A percentile compares a stretch with the other conserved stretches of the same genome.
These are phyloP conservation scores for Corchorus olitorius DNA, from an alignment of 345 rosid genomes.

Conservation along the genomic window DNA sequence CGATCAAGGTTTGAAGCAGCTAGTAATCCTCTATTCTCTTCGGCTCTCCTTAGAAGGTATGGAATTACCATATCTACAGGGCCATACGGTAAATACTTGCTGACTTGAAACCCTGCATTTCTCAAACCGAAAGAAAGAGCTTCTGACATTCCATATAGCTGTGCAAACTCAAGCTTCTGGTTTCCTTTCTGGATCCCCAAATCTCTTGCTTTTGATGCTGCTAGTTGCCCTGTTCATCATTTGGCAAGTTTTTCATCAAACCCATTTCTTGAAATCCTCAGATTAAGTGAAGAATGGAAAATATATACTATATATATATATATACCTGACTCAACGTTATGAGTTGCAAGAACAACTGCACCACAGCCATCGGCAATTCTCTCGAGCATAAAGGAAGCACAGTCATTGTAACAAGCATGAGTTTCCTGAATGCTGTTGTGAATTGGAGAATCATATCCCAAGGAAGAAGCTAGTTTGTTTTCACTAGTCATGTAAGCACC, in stretches of 20 bases:
- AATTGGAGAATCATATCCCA: slow-evolving; percentile 74
- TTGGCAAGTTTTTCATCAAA: not conserved
- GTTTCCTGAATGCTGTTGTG: slow-evolving; percentile 73
- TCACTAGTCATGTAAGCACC: slow-evolving; percentile 93
- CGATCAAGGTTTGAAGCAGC: slow-evolving; percentile 67
- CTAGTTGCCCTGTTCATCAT: slow-evolving; percentile 58
- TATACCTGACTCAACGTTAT: slow-evolving; percentile 78
- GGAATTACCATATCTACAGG: slow-evolving; percentile 74
- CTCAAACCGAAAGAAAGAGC: slow-evolving; percentile 70
- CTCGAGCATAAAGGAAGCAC: slow-evolving; percentile 73
- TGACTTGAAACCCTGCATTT: slow-evolving; percentile 85
- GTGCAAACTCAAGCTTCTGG: slow-evolving; percentile 75
- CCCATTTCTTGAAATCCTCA: not conserved
- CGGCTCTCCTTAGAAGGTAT: slow-evolving; percentile 84
- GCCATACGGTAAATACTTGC: slow-evolving; percentile 90
- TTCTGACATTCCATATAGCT: slow-evolving; percentile 89
- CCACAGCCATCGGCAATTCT: slow-evolving; percentile 54
- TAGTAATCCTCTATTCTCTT: slow-evolving; percentile 85
- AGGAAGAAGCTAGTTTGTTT: slow-evolving; percentile 52
- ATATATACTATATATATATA: no score
- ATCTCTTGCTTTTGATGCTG: slow-evolving; percentile 58
- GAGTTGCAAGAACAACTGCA: slow-evolving; percentile 87
- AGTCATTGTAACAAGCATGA: slow-evolving; percentile 73
- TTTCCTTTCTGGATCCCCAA: slow-evolving; percentile 56
- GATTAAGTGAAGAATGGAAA: no score